These are phyloP conservation scores for Cladophialophora psammophila DNA, from an alignment of 2,329 filamentous ascomycete species.

Conservation along the genomic window DNA sequence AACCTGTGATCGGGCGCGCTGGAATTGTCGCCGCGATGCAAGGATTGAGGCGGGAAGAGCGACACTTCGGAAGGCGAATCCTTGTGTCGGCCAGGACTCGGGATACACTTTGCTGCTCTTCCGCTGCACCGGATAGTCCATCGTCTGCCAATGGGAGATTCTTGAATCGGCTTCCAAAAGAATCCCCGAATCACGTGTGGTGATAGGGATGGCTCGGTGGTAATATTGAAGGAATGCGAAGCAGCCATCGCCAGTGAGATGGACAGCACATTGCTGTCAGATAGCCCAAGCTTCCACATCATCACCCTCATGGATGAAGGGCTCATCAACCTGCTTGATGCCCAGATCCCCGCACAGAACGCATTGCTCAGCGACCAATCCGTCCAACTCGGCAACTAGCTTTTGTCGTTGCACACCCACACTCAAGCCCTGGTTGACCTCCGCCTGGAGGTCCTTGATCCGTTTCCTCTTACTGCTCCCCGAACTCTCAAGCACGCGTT, in stretches of 20 bases:
- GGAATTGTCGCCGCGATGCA: conserved; percentile 5
- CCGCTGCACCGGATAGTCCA: conserved; percentile 5
- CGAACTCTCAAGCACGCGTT: conserved; percentile 81
- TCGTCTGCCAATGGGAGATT: background rate
- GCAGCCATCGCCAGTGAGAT: background rate
- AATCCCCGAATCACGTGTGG: conserved; percentile 8
- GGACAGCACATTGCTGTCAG: conserved; percentile 45
- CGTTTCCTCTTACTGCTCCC: conserved; percentile 77
- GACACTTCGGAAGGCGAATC: conserved; percentile 7
- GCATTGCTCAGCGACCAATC: conserved; percentile 87
- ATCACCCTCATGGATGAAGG: conserved; percentile 79
- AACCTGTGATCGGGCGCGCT: background rate
- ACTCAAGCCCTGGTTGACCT: conserved; percentile 78
- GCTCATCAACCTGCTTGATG: conserved; percentile 92
- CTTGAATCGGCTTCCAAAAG: background rate
- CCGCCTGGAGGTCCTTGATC: conserved; percentile 84
- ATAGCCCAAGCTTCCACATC: conserved; percentile 81
- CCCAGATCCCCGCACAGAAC: conserved; percentile 94
- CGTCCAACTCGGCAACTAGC: conserved; percentile 87
- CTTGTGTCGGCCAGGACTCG: conserved; percentile 12
- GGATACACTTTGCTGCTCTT: conserved; percentile 1
- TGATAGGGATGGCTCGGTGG: background rate
- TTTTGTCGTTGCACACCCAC: conserved; percentile 76
- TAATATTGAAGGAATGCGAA: background rate
- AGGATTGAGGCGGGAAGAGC: conserved; percentile 3